Conservation (phyloP, 305 asterid species). For the Rubia peregrina region DNA sequence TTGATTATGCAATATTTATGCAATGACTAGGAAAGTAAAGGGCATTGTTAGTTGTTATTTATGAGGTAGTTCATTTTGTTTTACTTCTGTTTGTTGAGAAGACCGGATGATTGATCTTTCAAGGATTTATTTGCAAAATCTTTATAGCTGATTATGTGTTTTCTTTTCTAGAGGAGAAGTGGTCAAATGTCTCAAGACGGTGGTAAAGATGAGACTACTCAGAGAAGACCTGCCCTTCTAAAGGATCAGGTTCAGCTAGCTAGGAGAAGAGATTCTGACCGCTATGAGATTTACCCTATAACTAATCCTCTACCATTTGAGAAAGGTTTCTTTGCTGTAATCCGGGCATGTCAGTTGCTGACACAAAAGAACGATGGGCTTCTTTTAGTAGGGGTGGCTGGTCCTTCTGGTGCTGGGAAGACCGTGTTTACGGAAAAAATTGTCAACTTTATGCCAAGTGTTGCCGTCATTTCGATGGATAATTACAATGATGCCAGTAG, state of each 20-base stretch:
- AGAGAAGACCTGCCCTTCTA: constrained; percentile 66
- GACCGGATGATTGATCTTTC: background rate
- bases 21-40: background rate
- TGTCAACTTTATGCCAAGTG: constrained; percentile 80
- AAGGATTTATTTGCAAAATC: background rate
- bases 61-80: background rate
- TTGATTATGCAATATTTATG: background rate
- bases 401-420: constrained; percentile 99
- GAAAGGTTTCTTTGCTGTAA: constrained; percentile 92
- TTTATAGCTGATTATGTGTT: constrained; percentile 12
- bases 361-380: constrained; percentile 87
- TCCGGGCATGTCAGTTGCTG: constrained; percentile 88
- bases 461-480: constrained; percentile 97
- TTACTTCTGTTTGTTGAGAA: background rate
- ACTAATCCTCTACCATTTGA: constrained; percentile 81
- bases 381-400: constrained; percentile 76
- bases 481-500: constrained; percentile 96
- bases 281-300: constrained; percentile 71
- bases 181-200: constrained; percentile 47
- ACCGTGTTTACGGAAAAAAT: constrained; percentile 90
- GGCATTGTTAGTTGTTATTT: background rate
- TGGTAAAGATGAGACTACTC: constrained; percentile 36
- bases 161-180: constrained; percentile 28
- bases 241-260: constrained; percentile 89
- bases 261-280: constrained; percentile 68